These are phyloP conservation scores for Blumeriella jaapii DNA, from an alignment of 2,329 filamentous ascomycete species.

Conservation along the genomic window DNA sequence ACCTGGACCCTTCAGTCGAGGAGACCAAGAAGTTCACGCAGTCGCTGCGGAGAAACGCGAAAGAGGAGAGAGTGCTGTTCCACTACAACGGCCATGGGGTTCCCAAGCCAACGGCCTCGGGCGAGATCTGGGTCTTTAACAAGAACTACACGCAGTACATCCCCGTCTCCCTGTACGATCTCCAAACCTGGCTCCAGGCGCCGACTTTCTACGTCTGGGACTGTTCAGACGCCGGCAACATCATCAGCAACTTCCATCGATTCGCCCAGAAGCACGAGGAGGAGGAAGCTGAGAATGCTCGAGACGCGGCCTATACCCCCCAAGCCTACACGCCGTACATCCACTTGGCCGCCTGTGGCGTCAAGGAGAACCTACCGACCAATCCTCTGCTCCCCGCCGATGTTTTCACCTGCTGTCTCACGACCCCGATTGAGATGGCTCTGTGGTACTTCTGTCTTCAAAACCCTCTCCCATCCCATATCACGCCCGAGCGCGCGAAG, in stretches of 20 bases:
- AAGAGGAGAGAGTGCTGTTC: slow-evolving; percentile 91
- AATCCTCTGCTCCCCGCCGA: slow-evolving; percentile 90
- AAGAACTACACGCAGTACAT: slow-evolving; percentile 99
- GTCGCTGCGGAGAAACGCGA: slow-evolving; percentile 79
- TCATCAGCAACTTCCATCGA: slow-evolving; percentile 86
- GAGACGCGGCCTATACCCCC: slow-evolving; percentile 76
- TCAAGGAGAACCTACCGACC: slow-evolving; percentile 86
- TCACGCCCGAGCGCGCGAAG: slow-evolving; percentile 73
- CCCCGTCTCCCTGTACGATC: slow-evolving; percentile 85
- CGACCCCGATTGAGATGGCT: slow-evolving; percentile 95
- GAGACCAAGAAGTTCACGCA: slow-evolving; percentile 96
- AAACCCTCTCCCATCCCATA: slow-evolving; percentile 51
- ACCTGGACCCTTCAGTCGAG: slow-evolving; percentile 90
- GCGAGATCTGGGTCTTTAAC: slow-evolving; percentile 99
- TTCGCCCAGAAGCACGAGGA: slow-evolving; percentile 92
- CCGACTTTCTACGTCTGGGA: slow-evolving; percentile 97
- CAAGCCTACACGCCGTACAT: slow-evolving; percentile 62
- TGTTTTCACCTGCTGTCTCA: slow-evolving; percentile 90
- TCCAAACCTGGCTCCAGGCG: slow-evolving; percentile 91
- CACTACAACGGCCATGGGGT: slow-evolving; percentile 99
- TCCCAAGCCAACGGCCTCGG: slow-evolving; percentile 85
- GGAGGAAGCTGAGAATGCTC: slow-evolving; percentile 67
- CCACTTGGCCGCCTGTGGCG: slow-evolving; percentile 81
- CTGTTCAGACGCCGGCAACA: slow-evolving; percentile 91
- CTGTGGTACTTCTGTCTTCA: slow-evolving; percentile 93